Percentiles rank a stretch among this genome's conserved stretches.
Evolutionary conservation across 2,329 filamentous ascomycete genomes (phyloP).

Genomic region (Pseudogymnoascus pannorum): DNA sequence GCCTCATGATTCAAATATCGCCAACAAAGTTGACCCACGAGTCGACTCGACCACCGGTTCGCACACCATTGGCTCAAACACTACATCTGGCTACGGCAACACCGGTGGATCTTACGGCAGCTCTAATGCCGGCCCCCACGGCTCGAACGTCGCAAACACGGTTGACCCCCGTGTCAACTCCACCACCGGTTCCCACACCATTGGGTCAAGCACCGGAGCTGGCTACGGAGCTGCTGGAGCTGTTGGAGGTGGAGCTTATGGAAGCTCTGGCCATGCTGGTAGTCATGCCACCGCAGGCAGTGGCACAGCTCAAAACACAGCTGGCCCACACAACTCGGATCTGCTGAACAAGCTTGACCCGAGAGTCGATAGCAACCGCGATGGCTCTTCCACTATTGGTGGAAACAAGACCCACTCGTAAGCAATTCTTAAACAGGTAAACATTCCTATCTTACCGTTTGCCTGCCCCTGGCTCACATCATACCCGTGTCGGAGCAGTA

Average conservation of each 20-base stretch:
- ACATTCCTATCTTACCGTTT: constrained; percentile 12
- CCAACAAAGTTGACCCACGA: constrained; percentile 35
- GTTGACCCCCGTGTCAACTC: constrained; percentile 47
- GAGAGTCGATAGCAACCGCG: constrained; percentile 36
- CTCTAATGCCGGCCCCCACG: constrained; percentile 19
- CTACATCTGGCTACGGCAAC: constrained; percentile 1
- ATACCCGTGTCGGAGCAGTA: not conserved
- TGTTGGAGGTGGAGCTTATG: constrained; percentile 12
- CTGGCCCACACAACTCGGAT: constrained; percentile 46
- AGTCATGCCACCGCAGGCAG: constrained; percentile 27
- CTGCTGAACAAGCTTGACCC: constrained; percentile 48
- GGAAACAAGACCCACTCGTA: constrained; percentile 42
- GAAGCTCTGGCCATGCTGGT: constrained; percentile 10
- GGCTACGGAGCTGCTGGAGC: constrained; percentile 12
- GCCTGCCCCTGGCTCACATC: not conserved
- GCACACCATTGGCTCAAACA: constrained; percentile 4
- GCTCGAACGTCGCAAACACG: constrained; percentile 34
- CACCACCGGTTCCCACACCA: constrained; percentile 35
- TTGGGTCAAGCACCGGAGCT: constrained; percentile 5
- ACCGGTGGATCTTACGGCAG: not conserved
- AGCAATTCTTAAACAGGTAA: constrained; percentile 13
- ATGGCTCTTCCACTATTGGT: constrained; percentile 47
- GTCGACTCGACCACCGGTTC: constrained; percentile 23
- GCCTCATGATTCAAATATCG: constrained; percentile 32
- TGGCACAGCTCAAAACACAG: constrained; percentile 37